Percentiles rank a stretch among this genome's conserved stretches.
phyloP scores from a whole-genome alignment of 1,284 basidiomycete species.

The Cutaneotrichosporon sp. region DNA sequence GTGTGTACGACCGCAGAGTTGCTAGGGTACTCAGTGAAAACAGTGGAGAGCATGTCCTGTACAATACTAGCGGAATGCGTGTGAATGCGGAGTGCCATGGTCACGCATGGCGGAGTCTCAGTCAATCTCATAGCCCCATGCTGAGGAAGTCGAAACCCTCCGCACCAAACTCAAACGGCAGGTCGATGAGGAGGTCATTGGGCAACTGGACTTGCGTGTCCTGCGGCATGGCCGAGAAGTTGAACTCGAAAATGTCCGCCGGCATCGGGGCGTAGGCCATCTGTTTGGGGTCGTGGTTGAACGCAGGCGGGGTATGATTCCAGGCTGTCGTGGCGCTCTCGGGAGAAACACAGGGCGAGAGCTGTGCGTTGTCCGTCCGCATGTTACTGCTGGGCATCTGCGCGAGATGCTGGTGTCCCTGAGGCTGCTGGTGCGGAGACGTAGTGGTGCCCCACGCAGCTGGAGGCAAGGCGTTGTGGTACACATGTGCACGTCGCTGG shows the following conservation, averaged over 20 bases:
- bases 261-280: not conserved
- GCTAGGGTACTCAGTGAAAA: too few species aligned
- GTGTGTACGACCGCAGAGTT: too few species aligned
- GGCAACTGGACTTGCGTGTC: conserved; percentile 23
- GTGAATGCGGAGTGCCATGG: too few species aligned
- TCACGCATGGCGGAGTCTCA: too few species aligned
- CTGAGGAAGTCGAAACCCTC: conserved; percentile 37
- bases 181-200: conserved; percentile 29
- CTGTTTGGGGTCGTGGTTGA: not conserved
- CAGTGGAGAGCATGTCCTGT: too few species aligned
- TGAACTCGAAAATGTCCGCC: conserved; percentile 2
- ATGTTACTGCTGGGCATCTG: conserved; percentile 6
- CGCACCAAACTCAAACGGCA: conserved; percentile 33
- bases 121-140: not conserved
- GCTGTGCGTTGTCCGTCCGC: not conserved
- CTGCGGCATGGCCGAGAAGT: not conserved
- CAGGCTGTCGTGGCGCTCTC: not conserved
- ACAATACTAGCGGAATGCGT: too few species aligned
- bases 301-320: not conserved
- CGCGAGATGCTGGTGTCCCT: not conserved
- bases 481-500: conserved; percentile 14
- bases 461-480: conserved; percentile 14
- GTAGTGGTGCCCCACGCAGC: conserved; percentile 10
- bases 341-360: not conserved
- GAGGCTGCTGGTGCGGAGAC: too few species aligned